phyloP scores from a whole-genome alignment of 2,329 filamentous ascomycete species.

The Penicillium sp. region DNA sequence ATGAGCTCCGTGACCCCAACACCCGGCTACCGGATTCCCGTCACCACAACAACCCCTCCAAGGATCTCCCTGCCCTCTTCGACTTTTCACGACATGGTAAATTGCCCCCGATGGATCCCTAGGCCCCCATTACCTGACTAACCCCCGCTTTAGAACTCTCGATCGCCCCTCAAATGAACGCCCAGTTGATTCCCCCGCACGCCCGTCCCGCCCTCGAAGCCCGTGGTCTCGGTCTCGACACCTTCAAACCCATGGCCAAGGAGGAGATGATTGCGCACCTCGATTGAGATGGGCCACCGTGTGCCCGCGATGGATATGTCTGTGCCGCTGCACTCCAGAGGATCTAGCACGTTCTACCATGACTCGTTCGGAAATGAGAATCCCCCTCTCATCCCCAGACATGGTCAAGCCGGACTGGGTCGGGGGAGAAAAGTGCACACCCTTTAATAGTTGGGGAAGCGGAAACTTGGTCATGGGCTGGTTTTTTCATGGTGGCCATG shows the following conservation, averaged over 20 bases:
- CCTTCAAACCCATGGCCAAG: constrained; percentile 86
- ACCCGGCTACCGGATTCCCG: constrained; percentile 93
- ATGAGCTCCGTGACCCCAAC: constrained; percentile 88
- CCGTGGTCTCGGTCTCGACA: constrained; percentile 87
- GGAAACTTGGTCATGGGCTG: constrained; percentile 27
- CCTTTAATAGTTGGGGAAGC: constrained; percentile 29
- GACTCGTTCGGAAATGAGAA: constrained; percentile 31
- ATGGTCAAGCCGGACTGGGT: neutral
- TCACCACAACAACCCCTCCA: constrained; percentile 75
- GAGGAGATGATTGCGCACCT: constrained; percentile 97
- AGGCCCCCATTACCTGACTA: constrained; percentile 2
- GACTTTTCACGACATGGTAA: constrained; percentile 92
- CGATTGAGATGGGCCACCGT: constrained; percentile 66
- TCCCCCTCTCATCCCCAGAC: constrained; percentile 10
- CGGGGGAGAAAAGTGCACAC: constrained; percentile 12
- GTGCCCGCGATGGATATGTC: constrained; percentile 39
- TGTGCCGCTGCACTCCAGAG: constrained; percentile 39
- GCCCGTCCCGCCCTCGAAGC: constrained; percentile 72
- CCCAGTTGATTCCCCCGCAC: constrained; percentile 82
- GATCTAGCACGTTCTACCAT: constrained; percentile 17
- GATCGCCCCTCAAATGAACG: constrained; percentile 87
- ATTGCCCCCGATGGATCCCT: constrained; percentile 34
- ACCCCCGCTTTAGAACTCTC: constrained; percentile 72
- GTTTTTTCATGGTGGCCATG: constrained; percentile 36
- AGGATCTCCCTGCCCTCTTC: constrained; percentile 85